Base-by-base conservation (phyloP, 2,329 filamentous ascomycete species). In the Colletotrichum agaves region DNA sequence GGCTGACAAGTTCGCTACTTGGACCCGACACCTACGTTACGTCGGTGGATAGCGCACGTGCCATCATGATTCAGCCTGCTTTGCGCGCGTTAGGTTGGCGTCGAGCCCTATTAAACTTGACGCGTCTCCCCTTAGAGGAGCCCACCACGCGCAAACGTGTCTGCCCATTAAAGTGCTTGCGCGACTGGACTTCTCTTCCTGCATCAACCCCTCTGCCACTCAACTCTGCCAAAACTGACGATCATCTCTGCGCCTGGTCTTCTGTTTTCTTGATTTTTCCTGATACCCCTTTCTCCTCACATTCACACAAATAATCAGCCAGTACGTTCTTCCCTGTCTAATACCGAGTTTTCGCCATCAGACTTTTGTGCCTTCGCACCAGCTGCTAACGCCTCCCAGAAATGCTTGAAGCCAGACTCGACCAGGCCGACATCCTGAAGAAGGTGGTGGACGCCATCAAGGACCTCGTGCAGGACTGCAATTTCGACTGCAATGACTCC, bases 401-500 rank as follows among this genome's bases (percentile, higher is more conserved):
- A 71, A 88, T 98, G 95, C 90, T 99, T 85, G 96, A 99, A 88
- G 96, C 96, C 89, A 92, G 94, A 83, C 88, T 99, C 82, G 92
- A 96, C 80, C 94, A 98, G 87, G 95, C 97, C 71, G 87, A 89
- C 77, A 87, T 97, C 80, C 88, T 99, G 79, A 99, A 99, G 87
- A 97, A 96, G 92, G 94, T 98, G 71, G 94, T 99, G 76, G 97
- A 99, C 80, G 93, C 97, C 75, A 98, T 99, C 90, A 98, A 98
- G 84, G 96, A 99, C 77, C 90, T 99, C 58, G 96, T 99, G 61
- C 96, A 98, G 83, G 96, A 99, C 84, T 99, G 96, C 90, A 99
- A 99, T 85, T 99, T 99, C 84, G 96, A 99, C 87, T 99, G 97
- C 91, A 99, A 98, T 91, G 97, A 99, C 87, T 95, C 93, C 62